Base-by-base conservation (phyloP, 352 stramenopile genomes). In the Globisporangium viniferum region DNA sequence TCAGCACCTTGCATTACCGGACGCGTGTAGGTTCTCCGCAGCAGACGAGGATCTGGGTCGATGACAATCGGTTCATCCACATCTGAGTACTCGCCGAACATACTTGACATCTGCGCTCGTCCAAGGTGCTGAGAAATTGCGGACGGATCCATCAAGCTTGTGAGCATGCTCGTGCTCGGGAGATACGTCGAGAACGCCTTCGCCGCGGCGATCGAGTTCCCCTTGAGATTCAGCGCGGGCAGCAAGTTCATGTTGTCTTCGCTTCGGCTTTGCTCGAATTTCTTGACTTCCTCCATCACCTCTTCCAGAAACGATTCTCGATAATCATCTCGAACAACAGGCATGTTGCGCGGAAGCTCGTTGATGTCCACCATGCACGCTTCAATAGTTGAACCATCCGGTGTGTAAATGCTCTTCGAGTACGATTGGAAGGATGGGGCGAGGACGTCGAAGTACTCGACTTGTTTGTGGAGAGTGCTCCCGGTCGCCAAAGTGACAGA, bases 171-270 rank as follows among this genome's bases (percentile, higher is more conserved):
- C 24, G 80, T 78, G 33, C 78, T 84, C 22, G 86, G 86, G 5
- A 94, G 85, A 44, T 90, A 89, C 0, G 76, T 89, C 41, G 86
- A 89, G 64, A 94, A 86, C 10, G 84, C 86, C 61, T 90, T 92
- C 10, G 80, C 86, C 61, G 84, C 86, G 8, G 81, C 83, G 10
- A 78, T 79, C 2, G 86, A 86, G 39, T 83, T 78, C 5, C 80
- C 66, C 3, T 79, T 85, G 56, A 79, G 80, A 72, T 84, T 85
- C 59, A 94, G 35, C 22, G 74, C 76, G 8, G 82, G 81, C 2
- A 92, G 51, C 55, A 92, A 58, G 29, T 90, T 90, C 61, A 79
- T 76, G 29, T 84, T 89, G 63, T 89, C 77, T 33, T 83, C 75
- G 54, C 62, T 80, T 69, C 69, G 69, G 22, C 70, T 70, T 41